Conservation (phyloP, 768 basidiomycete genomes). For the Strobilomyces dryophilus region DNA sequence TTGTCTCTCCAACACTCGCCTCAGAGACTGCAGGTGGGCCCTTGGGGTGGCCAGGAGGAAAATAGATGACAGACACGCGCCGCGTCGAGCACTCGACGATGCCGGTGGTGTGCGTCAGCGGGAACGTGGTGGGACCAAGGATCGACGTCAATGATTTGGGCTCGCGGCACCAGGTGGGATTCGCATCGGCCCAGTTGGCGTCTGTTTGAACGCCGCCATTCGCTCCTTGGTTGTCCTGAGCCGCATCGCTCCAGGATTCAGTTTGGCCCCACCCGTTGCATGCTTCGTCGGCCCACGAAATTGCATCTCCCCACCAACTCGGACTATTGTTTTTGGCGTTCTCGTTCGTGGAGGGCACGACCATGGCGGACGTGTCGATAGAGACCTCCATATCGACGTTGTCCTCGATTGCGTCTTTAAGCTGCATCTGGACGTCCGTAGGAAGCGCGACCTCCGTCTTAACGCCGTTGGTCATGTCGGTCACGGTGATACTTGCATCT, state of each 20-base stretch:
- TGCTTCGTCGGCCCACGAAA: constrained; percentile 13
- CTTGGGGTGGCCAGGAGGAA: constrained; percentile 31
- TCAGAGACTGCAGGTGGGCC: background rate
- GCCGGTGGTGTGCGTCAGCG: constrained; percentile 60
- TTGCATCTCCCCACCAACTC: constrained; percentile 2
- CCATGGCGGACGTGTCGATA: background rate
- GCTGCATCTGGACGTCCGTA: constrained; percentile 16
- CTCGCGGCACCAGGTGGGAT: constrained; percentile 25
- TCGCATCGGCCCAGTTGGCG: constrained; percentile 12
- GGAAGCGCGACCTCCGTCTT: constrained; percentile 19
- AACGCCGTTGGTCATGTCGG: constrained; percentile 12
- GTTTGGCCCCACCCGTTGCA: constrained; percentile 11
- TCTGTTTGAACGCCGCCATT: background rate
- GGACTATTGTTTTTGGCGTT: background rate
- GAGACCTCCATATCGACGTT: constrained; percentile 21
- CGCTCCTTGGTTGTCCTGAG: constrained; percentile 8
- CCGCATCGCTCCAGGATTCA: constrained; percentile 1
- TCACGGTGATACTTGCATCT: constrained; percentile 18
- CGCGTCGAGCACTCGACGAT: constrained; percentile 65
- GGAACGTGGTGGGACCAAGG: constrained; percentile 54
- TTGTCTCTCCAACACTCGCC: background rate
- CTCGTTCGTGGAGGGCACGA: background rate
- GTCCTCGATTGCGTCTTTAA: constrained; percentile 29
- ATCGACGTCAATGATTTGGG: constrained; percentile 33
- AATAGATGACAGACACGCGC: constrained; percentile 44